Conservation (phyloP, 1,139 yeast species). For the Lodderomyces elongisporus region DNA sequence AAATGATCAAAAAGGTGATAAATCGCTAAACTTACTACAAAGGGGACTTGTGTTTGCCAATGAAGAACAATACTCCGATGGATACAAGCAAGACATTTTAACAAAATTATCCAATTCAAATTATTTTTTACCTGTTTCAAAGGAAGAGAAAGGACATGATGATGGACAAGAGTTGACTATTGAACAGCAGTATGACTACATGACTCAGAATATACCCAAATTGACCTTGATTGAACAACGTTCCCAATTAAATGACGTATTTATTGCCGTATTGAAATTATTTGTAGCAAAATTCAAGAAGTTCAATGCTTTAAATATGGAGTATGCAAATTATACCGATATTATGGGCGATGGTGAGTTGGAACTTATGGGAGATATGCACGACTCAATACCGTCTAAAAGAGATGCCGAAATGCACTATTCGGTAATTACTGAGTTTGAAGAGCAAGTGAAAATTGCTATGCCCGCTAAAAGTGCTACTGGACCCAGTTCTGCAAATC, state of each 20-base stretch:
- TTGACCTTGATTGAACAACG: conserved; percentile 30
- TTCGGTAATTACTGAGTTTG: conserved; percentile 29
- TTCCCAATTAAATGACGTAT: conserved; percentile 30
- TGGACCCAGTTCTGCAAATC: conserved; percentile 11
- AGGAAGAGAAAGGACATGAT: no score
- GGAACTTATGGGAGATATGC: conserved; percentile 10
- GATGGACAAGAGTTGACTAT: conserved; percentile 20
- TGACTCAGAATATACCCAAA: conserved; percentile 24
- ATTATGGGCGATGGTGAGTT: conserved; percentile 22
- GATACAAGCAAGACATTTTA: conserved; percentile 28
- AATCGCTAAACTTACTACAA: conserved; percentile 19
- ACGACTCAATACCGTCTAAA: conserved; percentile 17
- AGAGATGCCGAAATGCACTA: conserved; percentile 30
- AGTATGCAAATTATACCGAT: conserved; percentile 26
- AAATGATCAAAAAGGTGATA: conserved; percentile 32
- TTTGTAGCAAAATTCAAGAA: conserved; percentile 31
- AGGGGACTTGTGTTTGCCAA: conserved; percentile 34
- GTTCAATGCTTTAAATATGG: conserved; percentile 23
- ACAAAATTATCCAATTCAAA: conserved; percentile 14
- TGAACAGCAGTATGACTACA: conserved; percentile 24
- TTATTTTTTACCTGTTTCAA: conserved; percentile 22
- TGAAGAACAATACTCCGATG: conserved; percentile 23
- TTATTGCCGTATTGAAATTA: conserved; percentile 28
- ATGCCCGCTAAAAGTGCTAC: conserved; percentile 10
- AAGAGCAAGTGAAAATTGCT: conserved; percentile 19